Base-by-base conservation (phyloP, 2,329 filamentous ascomycete genomes). In the Monosporascus sp. region DNA sequence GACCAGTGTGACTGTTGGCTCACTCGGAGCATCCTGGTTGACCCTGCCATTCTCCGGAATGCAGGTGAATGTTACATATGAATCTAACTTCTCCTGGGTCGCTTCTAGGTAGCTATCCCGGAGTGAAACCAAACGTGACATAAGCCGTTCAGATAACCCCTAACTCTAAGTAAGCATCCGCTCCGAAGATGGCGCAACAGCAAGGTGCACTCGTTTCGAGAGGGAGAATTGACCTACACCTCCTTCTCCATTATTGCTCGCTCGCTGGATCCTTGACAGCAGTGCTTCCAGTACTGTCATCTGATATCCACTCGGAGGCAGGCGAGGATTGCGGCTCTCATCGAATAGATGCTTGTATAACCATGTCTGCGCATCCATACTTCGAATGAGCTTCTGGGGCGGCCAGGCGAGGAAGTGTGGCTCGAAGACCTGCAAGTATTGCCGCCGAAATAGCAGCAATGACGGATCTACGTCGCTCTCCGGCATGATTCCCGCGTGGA, bases 141-240 rank as follows among this genome's bases (percentile, higher is more conserved):
- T 79, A 55, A 88, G 76, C 66, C 80, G 73, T 65, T 85, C 79
- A 52, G 78, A 82, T 44, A 87, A 80, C 72, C 85, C 82, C 84
- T 87, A 27, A 17, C 11, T 31, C 37, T 44, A 47, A 52, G 35
- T 52, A 48, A 53, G n/a, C 39, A 25, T 43, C 18, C 17, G 56
- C 61, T 57, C 66, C 31, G 11, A 11, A 14, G 31, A 14, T 5
- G 9, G 31, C 31, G 9, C 11, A 35, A 35, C 9, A 4, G 11
- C 31, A 14, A 35, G 31, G 11, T 5, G 3, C 4, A 35, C 11
- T 35, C 31, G 31, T 35, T 35, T 14, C 11, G 31, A 5, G 31
- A 14, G 9, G 6, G 39, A 5, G 5, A 41, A 4, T 51, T 47
- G 6, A 57, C 58, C 6, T 56, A 64, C 63, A 81, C 86, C 83